Evolutionary conservation across 1,284 basidiomycete species (phyloP), one percentile per base, ranked within the genome.

Genomic region (Boletus mariae): DNA sequence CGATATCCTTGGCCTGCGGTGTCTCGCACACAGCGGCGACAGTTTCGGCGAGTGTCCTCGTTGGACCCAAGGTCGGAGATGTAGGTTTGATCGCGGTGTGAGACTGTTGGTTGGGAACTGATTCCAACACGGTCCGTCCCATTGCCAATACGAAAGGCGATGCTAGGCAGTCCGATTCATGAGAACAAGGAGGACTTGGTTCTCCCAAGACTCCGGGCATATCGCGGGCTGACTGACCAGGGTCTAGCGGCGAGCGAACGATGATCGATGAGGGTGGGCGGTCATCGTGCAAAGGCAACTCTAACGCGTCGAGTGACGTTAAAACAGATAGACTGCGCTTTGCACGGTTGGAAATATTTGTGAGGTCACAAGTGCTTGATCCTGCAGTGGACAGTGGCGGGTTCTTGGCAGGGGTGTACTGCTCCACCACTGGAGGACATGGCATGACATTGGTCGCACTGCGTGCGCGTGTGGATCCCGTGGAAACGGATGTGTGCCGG

Each of bases 261-360:
- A 58, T 17, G 32, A 62, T 63, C 7, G 66, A 57, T 20, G 66
- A 67, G 23, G 56, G 62, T 6, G 60, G 63, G 10, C 45, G 15
- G 45, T 57, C 55, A 32, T 58, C 52, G 3, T 53, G 45, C 12
- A 47, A 41, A 20, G 56, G 47, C 38, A 56, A 35, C 28, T 60
- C 61, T 15, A 49, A 43, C 34, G 44, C 31, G 8, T 67, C 61
- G 15, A 59, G 53, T 13, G 55, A 46, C 1, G 56, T 51, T 20
- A 57, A 31, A 28, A n/a, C 31, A 17, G 55, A 37, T 31, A 34
- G 42, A 48, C 49, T 46, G 28, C 26, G 46, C 41, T 47, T 49
- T 43, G 44, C 29, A 26, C 46, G 41, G 20, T 45, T 41, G 28
- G 50, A 3, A 38, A 47, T 26, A 8, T 57, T 49, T 26, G 29